Percentiles rank a stretch among this genome's conserved stretches.
Evolutionary conservation across 805 yeast genomes (phyloP).

Genomic region (Phaffomyces antillensis): DNA sequence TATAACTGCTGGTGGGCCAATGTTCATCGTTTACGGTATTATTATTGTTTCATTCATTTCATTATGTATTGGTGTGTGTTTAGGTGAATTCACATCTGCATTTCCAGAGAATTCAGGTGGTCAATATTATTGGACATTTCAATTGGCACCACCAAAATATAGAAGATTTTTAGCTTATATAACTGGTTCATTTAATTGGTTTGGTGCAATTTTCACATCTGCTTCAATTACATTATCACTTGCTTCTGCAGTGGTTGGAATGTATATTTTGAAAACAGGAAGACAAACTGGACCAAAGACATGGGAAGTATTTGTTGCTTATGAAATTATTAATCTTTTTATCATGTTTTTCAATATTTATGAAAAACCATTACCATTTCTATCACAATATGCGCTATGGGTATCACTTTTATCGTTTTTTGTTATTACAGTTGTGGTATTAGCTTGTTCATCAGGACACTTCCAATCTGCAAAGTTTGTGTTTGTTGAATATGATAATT

Average conservation of each 20-base stretch:
- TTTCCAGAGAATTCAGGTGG: slow-evolving; percentile 50
- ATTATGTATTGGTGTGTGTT: slow-evolving; percentile 37
- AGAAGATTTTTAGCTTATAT: slow-evolving; percentile 35
- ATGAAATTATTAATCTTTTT: slow-evolving; percentile 36
- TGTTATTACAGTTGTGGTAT: slow-evolving; percentile 43
- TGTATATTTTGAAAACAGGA: slow-evolving; percentile 31
- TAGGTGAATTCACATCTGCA: slow-evolving; percentile 44
- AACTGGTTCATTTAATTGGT: slow-evolving; percentile 54
- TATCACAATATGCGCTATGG: slow-evolving; percentile 42
- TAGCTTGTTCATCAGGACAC: slow-evolving; percentile 43
- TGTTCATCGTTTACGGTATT: slow-evolving; percentile 49
- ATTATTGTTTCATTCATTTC: slow-evolving; percentile 41
- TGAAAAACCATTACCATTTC: slow-evolving; percentile 40
- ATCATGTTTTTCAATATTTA: slow-evolving; percentile 39
- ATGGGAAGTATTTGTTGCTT: slow-evolving; percentile 49
- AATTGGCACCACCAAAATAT: slow-evolving; percentile 36
- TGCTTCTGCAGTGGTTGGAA: slow-evolving; percentile 43
- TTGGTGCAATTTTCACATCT: slow-evolving; percentile 53
- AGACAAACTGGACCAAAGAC: slow-evolving; percentile 30
- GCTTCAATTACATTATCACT: slow-evolving; percentile 51
- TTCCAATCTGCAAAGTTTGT: slow-evolving; percentile 45
- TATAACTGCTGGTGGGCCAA: slow-evolving; percentile 48
- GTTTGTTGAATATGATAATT: slow-evolving; percentile 43
- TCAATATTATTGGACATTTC: slow-evolving; percentile 49
- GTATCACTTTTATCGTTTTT: slow-evolving; percentile 43